Base-by-base conservation (phyloP, 805 yeast genomes). In the Lipomyces chichibuensis region DNA sequence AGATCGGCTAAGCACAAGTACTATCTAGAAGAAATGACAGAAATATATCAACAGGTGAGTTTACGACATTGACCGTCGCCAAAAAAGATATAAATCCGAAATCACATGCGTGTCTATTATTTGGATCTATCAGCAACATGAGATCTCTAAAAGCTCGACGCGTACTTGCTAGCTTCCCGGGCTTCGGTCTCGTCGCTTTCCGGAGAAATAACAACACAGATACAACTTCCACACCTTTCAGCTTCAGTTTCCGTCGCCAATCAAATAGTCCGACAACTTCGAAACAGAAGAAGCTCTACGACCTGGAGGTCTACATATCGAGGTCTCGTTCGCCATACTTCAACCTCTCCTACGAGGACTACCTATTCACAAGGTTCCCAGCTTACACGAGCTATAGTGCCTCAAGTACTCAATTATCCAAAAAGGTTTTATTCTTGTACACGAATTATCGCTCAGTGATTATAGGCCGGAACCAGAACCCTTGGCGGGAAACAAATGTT, bases 401-500 rank as follows among this genome's bases (percentile, higher is more conserved):
- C 6, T 14, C 54, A n/a, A 27, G 29, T 25, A 37, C 39, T 37
- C 23, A 43, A 43, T 17, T 43, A 43, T 65, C 70, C 3, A 74
- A 79, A 59, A 84, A 85, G 65, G 77, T 96, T 64, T 79, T 95
- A 35, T 75, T 92, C 66, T 82, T 94, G 63, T 95, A 95, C 75
- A 81, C 83, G 46, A 95, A 95, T 75, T 76, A 85, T 1, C 91
- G 94, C 0, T 91, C 97, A 76, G 91, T 92, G n/a, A 97, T 95
- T 1, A 82, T 95, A 13, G 99, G 99, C 0, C 92, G 96, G 74
- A 95, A 95, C 75, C 99, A 95, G 77, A 95, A 92, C 70, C 96
- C 97, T 2, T 94, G 94, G 91, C 85, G 87, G 66, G 99, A 95
- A 75, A 83, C 87, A 52, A 90, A 91, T 73, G 65, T 95, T 2